phyloP scores from a whole-genome alignment of 2,329 filamentous ascomycete genomes.

The Trichoderma aggressivum region DNA sequence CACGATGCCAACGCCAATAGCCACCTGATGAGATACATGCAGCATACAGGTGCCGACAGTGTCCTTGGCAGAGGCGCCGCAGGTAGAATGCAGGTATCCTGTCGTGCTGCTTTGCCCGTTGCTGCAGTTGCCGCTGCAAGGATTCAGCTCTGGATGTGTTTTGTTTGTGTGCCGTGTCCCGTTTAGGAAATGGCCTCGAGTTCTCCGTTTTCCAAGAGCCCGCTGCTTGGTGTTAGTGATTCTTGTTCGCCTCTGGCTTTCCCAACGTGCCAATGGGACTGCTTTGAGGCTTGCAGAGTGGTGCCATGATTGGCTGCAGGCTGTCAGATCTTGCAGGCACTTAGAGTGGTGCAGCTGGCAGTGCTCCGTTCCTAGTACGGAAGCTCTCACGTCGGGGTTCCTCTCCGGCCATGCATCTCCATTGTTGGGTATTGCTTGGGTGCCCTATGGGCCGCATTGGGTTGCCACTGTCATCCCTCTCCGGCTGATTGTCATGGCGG shows the following conservation, averaged over 20 bases:
- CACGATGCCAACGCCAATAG: not conserved
- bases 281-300: not conserved
- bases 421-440: constrained; percentile 16
- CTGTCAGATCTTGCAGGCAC: constrained; percentile 6
- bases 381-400: constrained; percentile 1
- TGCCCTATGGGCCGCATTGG: constrained; percentile 6
- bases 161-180: constrained; percentile 13
- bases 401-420: not conserved
- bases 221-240: not conserved
- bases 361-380: constrained; percentile 2
- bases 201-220: not conserved
- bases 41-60: not conserved
- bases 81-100: not conserved
- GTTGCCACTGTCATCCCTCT: not conserved
- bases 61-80: not conserved
- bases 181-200: constrained; percentile 4
- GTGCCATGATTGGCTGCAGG: not conserved
- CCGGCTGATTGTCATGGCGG: not conserved
- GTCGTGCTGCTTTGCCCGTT: not conserved
- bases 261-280: not conserved
- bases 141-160: constrained; percentile 7
- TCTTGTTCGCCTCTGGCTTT: not conserved
- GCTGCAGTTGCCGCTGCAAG: constrained; percentile 7
- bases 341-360: not conserved
- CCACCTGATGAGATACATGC: not conserved